Evolutionary conservation across 495 filamentous ascomycete species (phyloP).

Genomic region (Podospora bellae-mahoneyi): DNA sequence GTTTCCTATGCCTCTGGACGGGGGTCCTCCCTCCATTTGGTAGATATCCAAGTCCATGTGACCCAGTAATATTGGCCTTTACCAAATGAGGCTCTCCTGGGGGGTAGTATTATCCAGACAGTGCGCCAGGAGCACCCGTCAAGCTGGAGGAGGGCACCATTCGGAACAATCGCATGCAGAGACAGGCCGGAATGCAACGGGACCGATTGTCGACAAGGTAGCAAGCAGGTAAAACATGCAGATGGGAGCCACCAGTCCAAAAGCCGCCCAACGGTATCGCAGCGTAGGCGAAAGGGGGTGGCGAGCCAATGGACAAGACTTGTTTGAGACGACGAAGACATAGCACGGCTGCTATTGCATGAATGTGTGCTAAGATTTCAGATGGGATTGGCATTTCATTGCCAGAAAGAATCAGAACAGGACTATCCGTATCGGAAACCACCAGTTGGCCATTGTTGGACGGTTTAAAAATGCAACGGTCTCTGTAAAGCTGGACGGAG

Average conservation of each 20-base stretch:
- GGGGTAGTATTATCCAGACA: constrained; percentile 2
- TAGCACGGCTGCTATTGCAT: background rate
- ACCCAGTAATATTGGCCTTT: background rate
- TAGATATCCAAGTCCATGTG: background rate
- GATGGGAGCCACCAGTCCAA: background rate
- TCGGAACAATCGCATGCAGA: constrained; percentile 9
- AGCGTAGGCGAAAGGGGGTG: background rate
- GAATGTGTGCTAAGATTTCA: background rate
- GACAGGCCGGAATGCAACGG: constrained; percentile 6
- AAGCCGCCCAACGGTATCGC: background rate
- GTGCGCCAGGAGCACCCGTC: background rate
- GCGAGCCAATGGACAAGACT: background rate
- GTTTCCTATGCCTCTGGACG: background rate
- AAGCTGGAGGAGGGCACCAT: constrained; percentile 5
- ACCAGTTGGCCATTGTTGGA: background rate
- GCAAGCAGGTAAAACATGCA: constrained; percentile 3
- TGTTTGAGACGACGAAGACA: background rate
- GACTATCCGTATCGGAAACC: background rate
- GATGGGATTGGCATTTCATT: background rate
- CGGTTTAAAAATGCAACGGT: background rate
- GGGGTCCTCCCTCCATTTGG: constrained; percentile 1
- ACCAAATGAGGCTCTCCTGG: constrained; percentile 7
- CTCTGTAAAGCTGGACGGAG: background rate
- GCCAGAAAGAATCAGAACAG: background rate
- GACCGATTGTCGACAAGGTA: constrained; percentile 1